Conservation (phyloP, 202 grass and related monocot species). For the Cymbopogon flexuosus region DNA sequence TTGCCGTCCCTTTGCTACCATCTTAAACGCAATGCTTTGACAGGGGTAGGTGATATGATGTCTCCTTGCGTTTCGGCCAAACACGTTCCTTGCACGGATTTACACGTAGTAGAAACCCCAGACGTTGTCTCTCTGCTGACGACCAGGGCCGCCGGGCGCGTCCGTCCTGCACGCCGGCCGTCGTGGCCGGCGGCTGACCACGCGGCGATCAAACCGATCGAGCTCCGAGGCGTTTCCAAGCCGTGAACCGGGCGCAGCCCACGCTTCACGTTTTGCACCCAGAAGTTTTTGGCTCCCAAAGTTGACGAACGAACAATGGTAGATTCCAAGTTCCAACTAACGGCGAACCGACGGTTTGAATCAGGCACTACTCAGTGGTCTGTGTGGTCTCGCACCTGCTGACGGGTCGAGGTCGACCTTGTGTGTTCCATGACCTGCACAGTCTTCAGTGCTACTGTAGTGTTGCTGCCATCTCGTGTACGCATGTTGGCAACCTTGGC, state of each 20-base stretch:
- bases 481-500: constrained; percentile 8
- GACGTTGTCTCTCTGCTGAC: not conserved
- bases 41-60: not conserved
- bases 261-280: not conserved
- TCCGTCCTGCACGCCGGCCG: not conserved
- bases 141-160: not conserved
- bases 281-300: not conserved
- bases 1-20: not conserved
- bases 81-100: constrained; percentile 8
- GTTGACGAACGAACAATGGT: not conserved
- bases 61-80: not conserved
- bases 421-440: not conserved
- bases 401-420: not conserved
- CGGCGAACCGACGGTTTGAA: not conserved
- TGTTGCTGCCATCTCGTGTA: constrained; percentile 8
- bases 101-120: not conserved
- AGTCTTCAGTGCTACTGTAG: not conserved
- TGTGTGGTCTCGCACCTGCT: not conserved
- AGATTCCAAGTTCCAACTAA: not conserved
- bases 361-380: not conserved
- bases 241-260: constrained; percentile 3
- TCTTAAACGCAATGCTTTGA: not conserved
- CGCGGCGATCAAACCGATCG: not conserved
- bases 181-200: constrained; percentile 11
- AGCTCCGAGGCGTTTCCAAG: not conserved